phyloP scores from a whole-genome alignment of 768 basidiomycete genomes.

The Lactarius sp. region DNA sequence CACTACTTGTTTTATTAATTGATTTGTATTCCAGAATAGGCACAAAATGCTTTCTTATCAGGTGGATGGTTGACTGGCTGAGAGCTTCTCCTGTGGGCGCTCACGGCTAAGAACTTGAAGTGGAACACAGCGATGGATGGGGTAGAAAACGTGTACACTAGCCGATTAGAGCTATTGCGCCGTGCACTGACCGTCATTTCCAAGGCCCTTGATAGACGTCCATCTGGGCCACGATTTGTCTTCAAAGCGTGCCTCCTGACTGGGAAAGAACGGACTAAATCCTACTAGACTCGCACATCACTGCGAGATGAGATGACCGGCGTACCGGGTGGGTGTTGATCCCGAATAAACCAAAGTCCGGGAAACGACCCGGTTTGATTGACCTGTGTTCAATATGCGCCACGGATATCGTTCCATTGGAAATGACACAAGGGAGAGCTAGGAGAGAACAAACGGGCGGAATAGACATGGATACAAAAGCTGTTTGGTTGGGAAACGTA shows the following conservation, averaged over 20 bases:
- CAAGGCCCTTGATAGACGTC: background rate
- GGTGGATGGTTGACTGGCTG: background rate
- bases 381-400: background rate
- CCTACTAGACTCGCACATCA: background rate
- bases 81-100: background rate
- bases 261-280: background rate
- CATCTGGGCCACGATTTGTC: background rate
- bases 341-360: background rate
- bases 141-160: background rate
- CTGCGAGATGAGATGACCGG: background rate
- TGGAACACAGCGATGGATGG: background rate
- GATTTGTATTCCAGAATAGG: conserved; percentile 15
- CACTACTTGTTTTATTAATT: conserved; percentile 21
- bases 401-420: background rate
- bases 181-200: background rate
- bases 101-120: background rate
- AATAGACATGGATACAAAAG: background rate
- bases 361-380: background rate
- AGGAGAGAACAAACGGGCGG: background rate
- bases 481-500: no score
- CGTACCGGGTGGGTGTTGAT: background rate
- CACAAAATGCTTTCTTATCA: background rate
- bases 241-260: background rate
- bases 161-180: conserved; percentile 1
- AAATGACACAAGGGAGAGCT: background rate